Evolutionary conservation across 1,139 yeast species (phyloP).

Genomic region (Taphrina flavorubra): DNA sequence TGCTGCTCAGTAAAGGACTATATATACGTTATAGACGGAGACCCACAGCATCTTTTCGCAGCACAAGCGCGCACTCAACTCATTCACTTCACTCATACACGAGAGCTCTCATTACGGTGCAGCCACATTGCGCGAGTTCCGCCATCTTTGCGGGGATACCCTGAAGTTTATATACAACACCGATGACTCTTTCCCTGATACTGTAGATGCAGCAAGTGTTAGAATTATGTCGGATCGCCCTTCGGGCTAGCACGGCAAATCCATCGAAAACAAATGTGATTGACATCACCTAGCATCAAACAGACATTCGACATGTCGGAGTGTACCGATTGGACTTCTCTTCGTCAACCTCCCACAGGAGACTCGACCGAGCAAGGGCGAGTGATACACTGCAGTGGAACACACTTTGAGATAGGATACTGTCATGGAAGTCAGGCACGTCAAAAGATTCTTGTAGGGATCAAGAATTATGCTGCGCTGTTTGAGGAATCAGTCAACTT

Average conservation of each 20-base stretch:
- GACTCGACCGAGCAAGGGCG: background rate
- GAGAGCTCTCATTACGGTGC: too few species aligned
- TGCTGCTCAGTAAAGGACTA: too few species aligned
- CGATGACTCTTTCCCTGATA: too few species aligned
- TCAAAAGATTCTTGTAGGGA: constrained; percentile 47
- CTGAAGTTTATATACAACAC: too few species aligned
- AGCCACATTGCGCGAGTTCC: too few species aligned
- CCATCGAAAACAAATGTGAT: background rate
- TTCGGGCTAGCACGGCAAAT: too few species aligned
- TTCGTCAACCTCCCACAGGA: background rate
- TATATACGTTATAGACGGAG: too few species aligned
- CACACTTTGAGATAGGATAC: constrained; percentile 47
- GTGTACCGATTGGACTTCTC: constrained; percentile 10
- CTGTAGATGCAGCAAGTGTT: too few species aligned
- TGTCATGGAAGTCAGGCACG: constrained; percentile 49
- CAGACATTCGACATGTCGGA: background rate
- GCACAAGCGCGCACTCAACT: background rate
- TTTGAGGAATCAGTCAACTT: constrained; percentile 47
- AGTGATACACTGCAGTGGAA: constrained; percentile 14
- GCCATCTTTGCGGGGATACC: too few species aligned
- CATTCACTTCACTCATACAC: background rate
- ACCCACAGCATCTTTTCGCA: too few species aligned
- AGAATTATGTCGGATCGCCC: too few species aligned
- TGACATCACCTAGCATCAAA: too few species aligned
- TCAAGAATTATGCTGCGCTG: constrained; percentile 47